These are phyloP conservation scores for Coemansia sp. DNA, from an alignment of 192 early-diverging fungal genomes.

Conservation along the genomic window DNA sequence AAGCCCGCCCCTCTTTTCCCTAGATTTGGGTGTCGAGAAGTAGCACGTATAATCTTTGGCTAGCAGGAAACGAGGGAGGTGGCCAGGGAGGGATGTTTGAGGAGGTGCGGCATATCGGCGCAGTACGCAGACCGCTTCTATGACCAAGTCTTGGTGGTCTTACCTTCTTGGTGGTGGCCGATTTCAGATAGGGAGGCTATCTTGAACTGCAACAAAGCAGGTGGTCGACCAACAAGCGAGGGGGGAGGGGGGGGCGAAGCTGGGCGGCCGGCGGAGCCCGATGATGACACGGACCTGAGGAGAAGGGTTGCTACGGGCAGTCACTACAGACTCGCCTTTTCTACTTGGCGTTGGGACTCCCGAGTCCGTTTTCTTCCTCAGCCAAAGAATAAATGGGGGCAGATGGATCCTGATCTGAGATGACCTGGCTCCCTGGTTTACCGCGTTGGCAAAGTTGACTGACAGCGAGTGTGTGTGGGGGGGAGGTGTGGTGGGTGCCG, in stretches of 20 bases:
- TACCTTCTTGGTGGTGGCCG: background rate
- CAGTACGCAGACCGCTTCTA: constrained; percentile 1
- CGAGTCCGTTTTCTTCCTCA: background rate
- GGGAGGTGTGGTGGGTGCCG: no score
- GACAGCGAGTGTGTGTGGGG: no score
- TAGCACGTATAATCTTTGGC: background rate
- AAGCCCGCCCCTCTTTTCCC: constrained; percentile 4
- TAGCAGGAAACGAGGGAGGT: background rate
- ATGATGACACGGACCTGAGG: background rate
- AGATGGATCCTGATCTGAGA: no score
- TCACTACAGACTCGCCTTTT: background rate
- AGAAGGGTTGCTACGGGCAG: constrained; percentile 3
- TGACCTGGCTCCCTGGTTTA: no score
- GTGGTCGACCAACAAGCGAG: background rate
- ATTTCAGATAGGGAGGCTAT: background rate
- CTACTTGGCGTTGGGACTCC: constrained; percentile 1
- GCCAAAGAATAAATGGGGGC: background rate
- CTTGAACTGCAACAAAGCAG: background rate
- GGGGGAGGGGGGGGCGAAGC: background rate
- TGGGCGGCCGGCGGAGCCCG: background rate
- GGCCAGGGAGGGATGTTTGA: background rate
- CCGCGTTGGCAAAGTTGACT: no score
- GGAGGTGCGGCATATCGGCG: background rate
- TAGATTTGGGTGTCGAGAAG: background rate
- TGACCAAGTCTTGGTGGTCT: constrained; percentile 2